Evolutionary conservation across 2,329 filamentous ascomycete genomes (phyloP).

Genomic region (Colletotrichum tropicale): DNA sequence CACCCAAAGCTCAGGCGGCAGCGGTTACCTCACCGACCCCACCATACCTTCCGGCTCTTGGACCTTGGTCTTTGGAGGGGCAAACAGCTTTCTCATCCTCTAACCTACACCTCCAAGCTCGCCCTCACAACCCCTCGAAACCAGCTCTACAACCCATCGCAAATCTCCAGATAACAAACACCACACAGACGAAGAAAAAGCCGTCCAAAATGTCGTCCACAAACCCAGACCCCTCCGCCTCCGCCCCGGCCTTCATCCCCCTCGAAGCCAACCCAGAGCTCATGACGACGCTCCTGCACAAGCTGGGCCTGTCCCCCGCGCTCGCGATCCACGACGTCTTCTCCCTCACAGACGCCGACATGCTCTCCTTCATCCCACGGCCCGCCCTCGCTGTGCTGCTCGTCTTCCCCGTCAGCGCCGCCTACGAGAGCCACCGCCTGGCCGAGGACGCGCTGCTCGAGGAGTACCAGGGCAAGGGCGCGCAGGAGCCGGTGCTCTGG

Average conservation of each 20-base stretch:
- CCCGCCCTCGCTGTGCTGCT: conserved; percentile 88
- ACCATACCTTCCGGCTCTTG: not conserved
- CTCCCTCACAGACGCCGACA: conserved; percentile 83
- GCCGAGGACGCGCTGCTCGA: conserved; percentile 70
- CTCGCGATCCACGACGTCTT: conserved; percentile 90
- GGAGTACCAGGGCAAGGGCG: conserved; percentile 72
- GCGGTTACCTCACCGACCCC: conserved; percentile 17
- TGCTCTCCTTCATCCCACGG: conserved; percentile 86
- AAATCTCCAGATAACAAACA: not conserved
- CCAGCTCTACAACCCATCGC: not conserved
- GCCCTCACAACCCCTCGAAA: not conserved
- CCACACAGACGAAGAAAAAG: not conserved
- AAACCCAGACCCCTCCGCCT: conserved; percentile 42
- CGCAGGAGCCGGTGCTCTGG: conserved; percentile 82
- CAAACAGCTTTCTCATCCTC: not conserved
- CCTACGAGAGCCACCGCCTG: conserved; percentile 78
- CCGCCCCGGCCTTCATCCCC: conserved; percentile 57
- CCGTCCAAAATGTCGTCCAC: conserved; percentile 25
- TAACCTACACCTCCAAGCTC: not conserved
- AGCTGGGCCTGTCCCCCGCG: conserved; percentile 79
- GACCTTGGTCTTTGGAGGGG: not conserved
- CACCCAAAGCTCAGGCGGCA: not conserved
- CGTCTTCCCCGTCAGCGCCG: conserved; percentile 83
- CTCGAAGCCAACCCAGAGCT: conserved; percentile 83
- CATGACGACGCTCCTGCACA: conserved; percentile 82